These are phyloP conservation scores for Didymella sp. DNA, from an alignment of 2,329 filamentous ascomycete genomes.

Conservation along the genomic window DNA sequence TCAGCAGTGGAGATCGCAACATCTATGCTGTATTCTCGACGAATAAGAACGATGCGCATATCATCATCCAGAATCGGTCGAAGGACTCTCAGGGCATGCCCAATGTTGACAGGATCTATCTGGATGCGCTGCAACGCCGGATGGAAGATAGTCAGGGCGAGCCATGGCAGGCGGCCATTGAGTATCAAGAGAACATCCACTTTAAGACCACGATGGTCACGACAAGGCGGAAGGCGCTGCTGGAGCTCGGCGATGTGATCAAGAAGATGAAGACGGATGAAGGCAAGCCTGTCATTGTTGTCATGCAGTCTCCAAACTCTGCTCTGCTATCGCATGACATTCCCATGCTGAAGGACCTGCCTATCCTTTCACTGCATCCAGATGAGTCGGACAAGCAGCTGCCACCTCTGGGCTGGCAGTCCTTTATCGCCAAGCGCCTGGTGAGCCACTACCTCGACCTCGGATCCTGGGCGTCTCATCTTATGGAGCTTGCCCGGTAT, in stretches of 20 bases:
- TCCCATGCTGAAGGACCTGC: slow-evolving; percentile 82
- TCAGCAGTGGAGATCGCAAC: slow-evolving; percentile 87
- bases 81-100: slow-evolving; percentile 86
- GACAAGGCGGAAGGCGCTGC: slow-evolving; percentile 84
- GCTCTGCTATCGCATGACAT: slow-evolving; percentile 84
- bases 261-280: slow-evolving; percentile 93
- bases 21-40: slow-evolving; percentile 95
- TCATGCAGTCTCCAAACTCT: slow-evolving; percentile 88
- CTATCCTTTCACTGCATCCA: slow-evolving; percentile 79
- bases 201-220: slow-evolving; percentile 90
- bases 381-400: slow-evolving; percentile 85
- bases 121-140: slow-evolving; percentile 73
- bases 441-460: slow-evolving; percentile 90
- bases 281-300: slow-evolving; percentile 77
- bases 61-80: slow-evolving; percentile 85
- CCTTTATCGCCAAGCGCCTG: slow-evolving; percentile 82
- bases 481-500: slow-evolving; percentile 86
- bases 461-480: slow-evolving; percentile 89
- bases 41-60: slow-evolving; percentile 76
- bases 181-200: slow-evolving; percentile 83
- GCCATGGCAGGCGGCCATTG: slow-evolving; percentile 79
- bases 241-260: slow-evolving; percentile 85
- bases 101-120: slow-evolving; percentile 88
- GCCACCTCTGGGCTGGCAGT: slow-evolving; percentile 92
- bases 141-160: slow-evolving; percentile 71